phyloP scores from a whole-genome alignment of 768 basidiomycete species.

The Candolleomyces efflorescens region DNA sequence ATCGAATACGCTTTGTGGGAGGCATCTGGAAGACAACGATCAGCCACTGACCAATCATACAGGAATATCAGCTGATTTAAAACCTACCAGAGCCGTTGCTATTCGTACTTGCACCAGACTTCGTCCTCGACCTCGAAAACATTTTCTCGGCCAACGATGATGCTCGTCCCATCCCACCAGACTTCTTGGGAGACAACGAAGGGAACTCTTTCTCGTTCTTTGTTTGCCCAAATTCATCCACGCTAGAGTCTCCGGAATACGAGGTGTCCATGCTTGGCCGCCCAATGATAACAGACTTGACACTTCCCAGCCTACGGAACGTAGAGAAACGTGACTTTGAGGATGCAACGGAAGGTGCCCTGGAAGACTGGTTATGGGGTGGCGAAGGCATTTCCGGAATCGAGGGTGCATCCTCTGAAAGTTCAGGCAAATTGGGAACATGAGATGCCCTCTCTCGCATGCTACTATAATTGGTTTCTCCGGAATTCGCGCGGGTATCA shows the following conservation, averaged over 20 bases:
- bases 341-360: slow-evolving; percentile 36
- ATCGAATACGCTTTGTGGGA: slow-evolving; percentile 1
- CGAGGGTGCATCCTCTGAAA: slow-evolving; percentile 16
- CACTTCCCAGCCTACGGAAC: slow-evolving; percentile 44
- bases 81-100: slow-evolving; percentile 40
- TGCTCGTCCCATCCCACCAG: slow-evolving; percentile 38
- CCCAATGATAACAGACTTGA: slow-evolving; percentile 33
- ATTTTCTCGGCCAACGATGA: slow-evolving; percentile 60
- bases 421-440: slow-evolving; percentile 11
- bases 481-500: slow-evolving; percentile 3
- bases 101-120: slow-evolving; percentile 43
- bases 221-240: slow-evolving; percentile 27
- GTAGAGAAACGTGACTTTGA: slow-evolving; percentile 42
- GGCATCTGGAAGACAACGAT: neutral
- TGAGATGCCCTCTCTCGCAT: slow-evolving; percentile 9
- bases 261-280: slow-evolving; percentile 56
- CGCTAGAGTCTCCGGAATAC: slow-evolving; percentile 21
- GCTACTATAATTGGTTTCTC: neutral
- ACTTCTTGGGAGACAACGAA: slow-evolving; percentile 48
- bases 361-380: slow-evolving; percentile 36
- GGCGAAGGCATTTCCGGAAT: slow-evolving; percentile 23
- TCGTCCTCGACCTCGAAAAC: slow-evolving; percentile 50
- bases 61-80: neutral
- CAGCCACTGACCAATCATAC: neutral
- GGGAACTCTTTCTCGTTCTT: slow-evolving; percentile 40